Conservation (phyloP, 2,329 filamentous ascomycete species). For the Cladosporium sp. region DNA sequence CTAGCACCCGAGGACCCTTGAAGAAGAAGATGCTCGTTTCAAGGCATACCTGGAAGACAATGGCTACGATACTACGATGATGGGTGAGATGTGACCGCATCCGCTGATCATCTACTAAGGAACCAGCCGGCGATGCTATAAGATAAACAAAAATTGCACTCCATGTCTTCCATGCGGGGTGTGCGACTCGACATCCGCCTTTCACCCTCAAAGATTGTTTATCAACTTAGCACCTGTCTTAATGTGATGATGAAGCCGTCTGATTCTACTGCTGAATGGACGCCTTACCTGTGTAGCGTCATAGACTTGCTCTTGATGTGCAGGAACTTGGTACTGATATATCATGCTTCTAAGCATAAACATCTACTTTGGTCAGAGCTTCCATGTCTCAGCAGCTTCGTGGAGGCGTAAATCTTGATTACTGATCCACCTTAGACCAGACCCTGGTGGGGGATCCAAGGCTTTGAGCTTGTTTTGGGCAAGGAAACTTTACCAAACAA, state of each 20-base stretch:
- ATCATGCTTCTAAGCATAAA: no score
- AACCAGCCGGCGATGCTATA: slow-evolving; percentile 22
- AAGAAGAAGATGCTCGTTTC: slow-evolving; percentile 48
- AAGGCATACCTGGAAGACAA: slow-evolving; percentile 47
- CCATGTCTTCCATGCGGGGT: no score
- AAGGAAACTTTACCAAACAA: not conserved
- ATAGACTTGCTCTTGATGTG: not conserved
- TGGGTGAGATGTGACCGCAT: no score
- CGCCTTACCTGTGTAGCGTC: not conserved
- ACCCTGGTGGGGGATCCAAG: not conserved
- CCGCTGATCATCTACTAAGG: no score
- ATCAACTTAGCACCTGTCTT: no score
- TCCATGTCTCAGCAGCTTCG: no score
- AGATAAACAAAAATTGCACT: no score
- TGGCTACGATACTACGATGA: slow-evolving; percentile 32
- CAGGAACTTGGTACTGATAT: not conserved
- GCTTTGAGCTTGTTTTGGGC: no score
- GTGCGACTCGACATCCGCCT: no score
- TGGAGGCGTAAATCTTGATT: not conserved
- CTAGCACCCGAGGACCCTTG: slow-evolving; percentile 45
- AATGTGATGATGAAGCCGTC: no score
- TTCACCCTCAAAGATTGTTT: slow-evolving; percentile 2
- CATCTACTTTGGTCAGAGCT: no score
- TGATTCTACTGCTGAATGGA: not conserved
- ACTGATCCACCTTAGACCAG: not conserved